Percentiles rank a stretch among this genome's conserved stretches.
Evolutionary conservation across 2,329 filamentous ascomycete genomes (phyloP).

Genomic region (Lecanicillium sp.): DNA sequence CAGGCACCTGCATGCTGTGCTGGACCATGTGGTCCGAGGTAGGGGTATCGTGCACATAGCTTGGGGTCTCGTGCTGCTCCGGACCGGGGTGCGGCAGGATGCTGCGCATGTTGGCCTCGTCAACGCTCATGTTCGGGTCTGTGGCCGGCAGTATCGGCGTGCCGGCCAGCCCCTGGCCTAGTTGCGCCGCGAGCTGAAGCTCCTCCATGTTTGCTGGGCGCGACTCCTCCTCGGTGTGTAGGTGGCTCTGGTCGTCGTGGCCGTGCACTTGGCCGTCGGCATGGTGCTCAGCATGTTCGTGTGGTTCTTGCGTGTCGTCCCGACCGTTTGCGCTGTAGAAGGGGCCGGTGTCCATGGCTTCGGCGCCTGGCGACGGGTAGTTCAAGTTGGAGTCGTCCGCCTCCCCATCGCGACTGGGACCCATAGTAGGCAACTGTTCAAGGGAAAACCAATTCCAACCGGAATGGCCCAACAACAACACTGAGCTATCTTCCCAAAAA

Average conservation of each 20-base stretch:
- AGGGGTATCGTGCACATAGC: constrained; percentile 33
- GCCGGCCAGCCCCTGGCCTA: constrained; percentile 47
- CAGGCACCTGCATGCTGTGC: constrained; percentile 32
- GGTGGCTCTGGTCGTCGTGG: constrained; percentile 24
- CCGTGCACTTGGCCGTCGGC: constrained; percentile 6
- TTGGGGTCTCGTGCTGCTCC: constrained; percentile 30
- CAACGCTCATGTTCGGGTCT: constrained; percentile 38
- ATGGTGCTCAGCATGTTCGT: constrained; percentile 20
- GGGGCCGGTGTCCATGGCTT: constrained; percentile 36
- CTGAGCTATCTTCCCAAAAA: not conserved
- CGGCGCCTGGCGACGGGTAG: constrained; percentile 42
- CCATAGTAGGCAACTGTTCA: constrained; percentile 22
- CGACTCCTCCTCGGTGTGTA: constrained; percentile 28
- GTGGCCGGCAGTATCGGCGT: constrained; percentile 43
- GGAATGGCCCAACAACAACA: not conserved
- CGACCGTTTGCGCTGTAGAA: constrained; percentile 38
- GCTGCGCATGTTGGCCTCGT: constrained; percentile 37
- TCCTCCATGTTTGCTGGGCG: constrained; percentile 46
- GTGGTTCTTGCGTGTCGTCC: constrained; percentile 27
- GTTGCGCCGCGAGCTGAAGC: constrained; percentile 52
- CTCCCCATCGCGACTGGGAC: constrained; percentile 29
- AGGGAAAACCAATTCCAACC: not conserved
- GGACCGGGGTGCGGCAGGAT: constrained; percentile 39
- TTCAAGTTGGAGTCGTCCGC: constrained; percentile 32
- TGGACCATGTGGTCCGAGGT: constrained; percentile 31